Evolutionary conservation across 352 stramenopile genomes (phyloP).

Genomic region (Phytophthora vignae): DNA sequence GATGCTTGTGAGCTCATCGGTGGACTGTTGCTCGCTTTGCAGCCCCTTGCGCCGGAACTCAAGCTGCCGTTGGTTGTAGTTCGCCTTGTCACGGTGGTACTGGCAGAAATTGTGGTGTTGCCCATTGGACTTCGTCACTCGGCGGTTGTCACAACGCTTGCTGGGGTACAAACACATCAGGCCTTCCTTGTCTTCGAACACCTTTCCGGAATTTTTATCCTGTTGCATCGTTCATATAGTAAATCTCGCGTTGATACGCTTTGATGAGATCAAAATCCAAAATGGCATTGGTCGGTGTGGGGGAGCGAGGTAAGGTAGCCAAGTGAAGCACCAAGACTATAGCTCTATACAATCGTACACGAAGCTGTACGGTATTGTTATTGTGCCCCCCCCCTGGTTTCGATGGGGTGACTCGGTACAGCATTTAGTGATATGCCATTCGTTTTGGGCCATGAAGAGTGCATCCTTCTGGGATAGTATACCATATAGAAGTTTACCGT

Average conservation of each 20-base stretch:
- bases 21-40: conserved; percentile 1
- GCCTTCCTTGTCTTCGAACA: neutral
- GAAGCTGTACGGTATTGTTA: too few relatives aligned
- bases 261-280: too few relatives aligned
- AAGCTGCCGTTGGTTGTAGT: conserved; percentile 33
- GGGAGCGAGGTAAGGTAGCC: too few relatives aligned
- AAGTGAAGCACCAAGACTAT: too few relatives aligned
- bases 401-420: too few relatives aligned
- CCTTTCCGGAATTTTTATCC: neutral
- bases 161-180: conserved; percentile 41
- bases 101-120: conserved; percentile 38
- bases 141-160: conserved; percentile 50
- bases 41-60: conserved; percentile 3
- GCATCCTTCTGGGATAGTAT: neutral
- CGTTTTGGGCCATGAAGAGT: too few relatives aligned
- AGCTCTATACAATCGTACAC: too few relatives aligned
- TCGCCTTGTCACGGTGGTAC: conserved; percentile 33
- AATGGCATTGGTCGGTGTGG: too few relatives aligned
- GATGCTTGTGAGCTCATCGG: neutral
- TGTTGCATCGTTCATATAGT: conserved; percentile 8
- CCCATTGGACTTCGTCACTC: conserved; percentile 49
- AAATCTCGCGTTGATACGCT: too few relatives aligned
- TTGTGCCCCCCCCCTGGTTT: too few relatives aligned
- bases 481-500: neutral
- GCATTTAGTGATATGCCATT: too few relatives aligned